A percentile compares a stretch with the other conserved stretches of the same genome.
Evolutionary conservation across 2,329 filamentous ascomycete species (phyloP).

Genomic region (Sphaerostilbella broomeana): DNA sequence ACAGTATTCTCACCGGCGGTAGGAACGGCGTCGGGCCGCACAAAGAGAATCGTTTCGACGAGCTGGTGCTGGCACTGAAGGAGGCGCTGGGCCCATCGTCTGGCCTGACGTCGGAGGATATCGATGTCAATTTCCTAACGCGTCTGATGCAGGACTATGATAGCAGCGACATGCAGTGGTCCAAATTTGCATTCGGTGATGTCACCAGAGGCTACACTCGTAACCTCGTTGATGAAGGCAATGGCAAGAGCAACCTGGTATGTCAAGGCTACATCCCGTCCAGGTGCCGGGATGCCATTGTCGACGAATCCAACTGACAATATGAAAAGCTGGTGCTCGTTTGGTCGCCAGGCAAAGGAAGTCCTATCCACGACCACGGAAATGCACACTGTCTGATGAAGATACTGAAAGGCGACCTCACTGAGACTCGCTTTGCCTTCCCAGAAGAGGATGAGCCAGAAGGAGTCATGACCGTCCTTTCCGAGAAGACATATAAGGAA

Average conservation of each 20-base stretch:
- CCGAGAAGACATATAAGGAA: conserved; percentile 59
- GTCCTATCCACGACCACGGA: conserved; percentile 81
- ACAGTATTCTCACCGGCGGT: conserved; percentile 15
- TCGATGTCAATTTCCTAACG: conserved; percentile 66
- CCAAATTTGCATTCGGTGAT: conserved; percentile 68
- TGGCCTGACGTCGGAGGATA: conserved; percentile 73
- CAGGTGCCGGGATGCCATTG: background rate
- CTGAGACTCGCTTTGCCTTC: conserved; percentile 75
- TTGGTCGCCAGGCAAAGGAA: conserved; percentile 78
- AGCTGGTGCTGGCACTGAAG: conserved; percentile 67
- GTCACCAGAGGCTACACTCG: conserved; percentile 67
- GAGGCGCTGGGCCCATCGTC: conserved; percentile 70
- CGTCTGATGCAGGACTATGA: conserved; percentile 68
- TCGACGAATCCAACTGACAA: conserved; percentile 15
- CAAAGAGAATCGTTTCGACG: conserved; percentile 49
- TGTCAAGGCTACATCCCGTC: conserved; percentile 22
- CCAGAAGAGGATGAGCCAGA: conserved; percentile 45
- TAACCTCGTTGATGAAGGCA: conserved; percentile 85
- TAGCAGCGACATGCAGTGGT: conserved; percentile 65
- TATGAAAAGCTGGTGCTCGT: conserved; percentile 67
- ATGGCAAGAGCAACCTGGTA: conserved; percentile 70
- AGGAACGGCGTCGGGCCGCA: conserved; percentile 19
- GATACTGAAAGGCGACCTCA: conserved; percentile 69
- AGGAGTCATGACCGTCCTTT: conserved; percentile 56
- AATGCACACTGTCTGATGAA: conserved; percentile 93